Base-by-base conservation (phyloP, 208 protist genomes). In the Trypanosoma melophagium region DNA sequence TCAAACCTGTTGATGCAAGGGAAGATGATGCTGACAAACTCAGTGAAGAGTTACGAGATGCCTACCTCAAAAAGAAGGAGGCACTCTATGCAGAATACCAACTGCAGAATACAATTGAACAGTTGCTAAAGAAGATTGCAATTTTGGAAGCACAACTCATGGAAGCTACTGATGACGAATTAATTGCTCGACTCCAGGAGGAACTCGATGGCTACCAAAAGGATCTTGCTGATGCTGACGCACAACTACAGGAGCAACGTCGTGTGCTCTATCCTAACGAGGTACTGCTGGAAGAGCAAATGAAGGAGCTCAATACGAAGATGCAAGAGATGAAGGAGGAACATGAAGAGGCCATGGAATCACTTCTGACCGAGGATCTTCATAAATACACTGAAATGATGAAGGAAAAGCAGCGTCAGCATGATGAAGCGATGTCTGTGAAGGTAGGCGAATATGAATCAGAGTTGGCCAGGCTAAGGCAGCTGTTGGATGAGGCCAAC, bases 31-130 rank as follows among this genome's bases (percentile, higher is more conserved):
- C 53, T 38, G 69, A 71, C 17, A 72, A 84, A 16, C 49, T 86
- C 45, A 66, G 60, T 47, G 87, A 85, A 44, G 63, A 73, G 44
- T 75, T 82, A 35, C 69, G 76, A 65, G 80, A 88, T 62, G 80
- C 80, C 53, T 93, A 89, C 70, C 73, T 76, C 58, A 81, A 80
- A 67, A 90, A 90, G 71, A 87, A 84, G 68, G 87, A 90, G 69
- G 87, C 87, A 31, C 78, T 93, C 13, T 87, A 83, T 64, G 62
- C 74, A 17, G 86, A 90, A 69, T 89, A 89, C 54, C 77, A 93
- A 56, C 71, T 95, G 28, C 77, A 91, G 45, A 75, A 79, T 13
- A 87, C 67, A 31, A 81, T 87, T 49, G 74, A 90, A 45, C 76
- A 84, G 66, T 70, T 88, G 25, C 81, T 90, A 10, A 61, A 60